Percentiles rank a stretch among this genome's conserved stretches.
Evolutionary conservation across 257 asterid species (phyloP).

Genomic region (Capsicum chinense): DNA sequence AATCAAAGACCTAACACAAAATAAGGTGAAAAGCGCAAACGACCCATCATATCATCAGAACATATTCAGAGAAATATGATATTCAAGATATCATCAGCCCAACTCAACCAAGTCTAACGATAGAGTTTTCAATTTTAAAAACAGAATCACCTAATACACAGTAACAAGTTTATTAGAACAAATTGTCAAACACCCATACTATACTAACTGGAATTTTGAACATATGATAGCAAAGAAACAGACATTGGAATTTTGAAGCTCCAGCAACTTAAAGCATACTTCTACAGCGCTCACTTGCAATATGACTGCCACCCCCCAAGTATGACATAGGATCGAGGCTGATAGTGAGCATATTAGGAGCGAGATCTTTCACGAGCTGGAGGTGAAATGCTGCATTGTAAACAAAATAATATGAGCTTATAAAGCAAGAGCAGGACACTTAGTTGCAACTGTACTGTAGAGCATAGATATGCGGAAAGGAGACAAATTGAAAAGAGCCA

Average conservation of each 20-base stretch:
- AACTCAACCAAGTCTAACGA: neutral
- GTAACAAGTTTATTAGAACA: slow-evolving; percentile 18
- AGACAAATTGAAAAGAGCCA: neutral
- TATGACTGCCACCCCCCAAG: neutral
- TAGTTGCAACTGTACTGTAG: neutral
- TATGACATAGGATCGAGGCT: neutral
- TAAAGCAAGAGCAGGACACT: neutral
- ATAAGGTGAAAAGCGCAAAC: neutral
- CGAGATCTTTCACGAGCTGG: slow-evolving; percentile 48
- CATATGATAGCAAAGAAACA: neutral
- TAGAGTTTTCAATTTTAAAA: neutral
- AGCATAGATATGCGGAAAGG: neutral
- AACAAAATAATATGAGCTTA: slow-evolving; percentile 12
- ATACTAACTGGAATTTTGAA: slow-evolving; percentile 17
- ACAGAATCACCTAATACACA: neutral
- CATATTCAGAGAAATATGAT: neutral
- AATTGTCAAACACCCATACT: neutral
- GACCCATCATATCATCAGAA: neutral
- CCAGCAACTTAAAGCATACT: slow-evolving; percentile 21
- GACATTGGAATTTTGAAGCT: neutral
- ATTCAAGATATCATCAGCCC: neutral
- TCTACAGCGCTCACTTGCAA: slow-evolving; percentile 12
- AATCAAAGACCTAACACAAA: neutral
- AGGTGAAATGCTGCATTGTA: slow-evolving; percentile 60
- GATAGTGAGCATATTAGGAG: slow-evolving; percentile 32